phyloP scores from a whole-genome alignment of 352 stramenopile species.

The Phytophthora chlamydospora region DNA sequence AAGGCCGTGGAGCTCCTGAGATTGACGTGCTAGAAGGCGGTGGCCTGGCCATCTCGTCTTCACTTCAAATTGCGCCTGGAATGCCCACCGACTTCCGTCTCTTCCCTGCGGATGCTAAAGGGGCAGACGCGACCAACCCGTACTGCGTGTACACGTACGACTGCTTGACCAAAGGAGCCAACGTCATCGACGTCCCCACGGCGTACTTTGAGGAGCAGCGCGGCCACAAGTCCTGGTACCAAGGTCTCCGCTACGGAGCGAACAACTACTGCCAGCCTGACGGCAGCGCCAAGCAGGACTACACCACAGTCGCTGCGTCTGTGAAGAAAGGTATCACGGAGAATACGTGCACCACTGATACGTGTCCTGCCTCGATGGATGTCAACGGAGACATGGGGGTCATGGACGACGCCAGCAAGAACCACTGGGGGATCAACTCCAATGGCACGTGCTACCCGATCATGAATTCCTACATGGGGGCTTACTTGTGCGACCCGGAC shows the following conservation, averaged over 20 bases:
- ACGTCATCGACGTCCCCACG: constrained; percentile 53
- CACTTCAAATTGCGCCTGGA: constrained; percentile 86
- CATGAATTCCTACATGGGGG: constrained; percentile 60
- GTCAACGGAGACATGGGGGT: constrained; percentile 44
- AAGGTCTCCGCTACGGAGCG: constrained; percentile 54
- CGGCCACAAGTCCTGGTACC: constrained; percentile 62
- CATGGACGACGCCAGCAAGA: constrained; percentile 40
- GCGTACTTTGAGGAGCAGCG: constrained; percentile 42
- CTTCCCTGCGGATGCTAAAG: constrained; percentile 48
- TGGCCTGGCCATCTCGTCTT: constrained; percentile 85
- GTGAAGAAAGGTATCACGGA: constrained; percentile 39
- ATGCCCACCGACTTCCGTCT: constrained; percentile 66
- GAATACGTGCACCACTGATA: constrained; percentile 45
- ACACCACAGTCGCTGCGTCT: constrained; percentile 31
- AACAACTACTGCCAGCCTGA: constrained; percentile 51
- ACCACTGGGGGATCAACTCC: constrained; percentile 67
- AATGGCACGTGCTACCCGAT: constrained; percentile 62
- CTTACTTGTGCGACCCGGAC: constrained; percentile 57
- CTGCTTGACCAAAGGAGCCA: constrained; percentile 61
- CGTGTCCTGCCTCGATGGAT: constrained; percentile 50
- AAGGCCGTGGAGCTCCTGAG: constrained; percentile 89
- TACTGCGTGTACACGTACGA: constrained; percentile 56
- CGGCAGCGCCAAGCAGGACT: constrained; percentile 34
- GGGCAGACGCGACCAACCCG: constrained; percentile 29
- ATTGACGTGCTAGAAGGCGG: constrained; percentile 94